Percentiles rank a stretch among this genome's conserved stretches.
These are phyloP conservation scores for Pelargonium cotyledonis DNA, from an alignment of 441 rosid genomes.

Conservation along the genomic window DNA sequence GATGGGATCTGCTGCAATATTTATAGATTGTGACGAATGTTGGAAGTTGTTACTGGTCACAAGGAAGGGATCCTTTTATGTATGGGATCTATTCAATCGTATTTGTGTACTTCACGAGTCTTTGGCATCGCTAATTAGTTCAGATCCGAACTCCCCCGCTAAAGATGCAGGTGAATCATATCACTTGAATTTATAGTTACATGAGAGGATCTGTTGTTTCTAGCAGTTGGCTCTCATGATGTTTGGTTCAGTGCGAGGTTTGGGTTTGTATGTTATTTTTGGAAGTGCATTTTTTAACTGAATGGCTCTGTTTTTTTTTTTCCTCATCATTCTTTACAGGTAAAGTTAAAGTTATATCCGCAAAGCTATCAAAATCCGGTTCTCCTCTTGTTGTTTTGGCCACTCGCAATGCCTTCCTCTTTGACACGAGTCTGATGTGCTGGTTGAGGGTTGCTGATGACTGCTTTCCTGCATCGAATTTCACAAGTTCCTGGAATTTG, in stretches of 20 bases:
- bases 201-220: conserved; percentile 1
- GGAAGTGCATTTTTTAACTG: neutral
- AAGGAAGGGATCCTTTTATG: conserved; percentile 65
- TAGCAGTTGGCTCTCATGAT: neutral
- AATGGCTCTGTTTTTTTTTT: neutral
- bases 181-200: conserved; percentile 6
- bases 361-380: conserved; percentile 82
- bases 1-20: conserved; percentile 90
- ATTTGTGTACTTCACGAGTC: conserved; percentile 74
- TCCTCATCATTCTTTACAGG: conserved; percentile 32
- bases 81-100: conserved; percentile 80
- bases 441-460: conserved; percentile 98
- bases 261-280: neutral
- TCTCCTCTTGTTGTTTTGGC: conserved; percentile 92
- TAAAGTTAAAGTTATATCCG: conserved; percentile 82
- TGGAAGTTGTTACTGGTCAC: conserved; percentile 88
- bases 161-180: conserved; percentile 34
- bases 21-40: conserved; percentile 82
- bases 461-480: conserved; percentile 96
- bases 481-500: conserved; percentile 83
- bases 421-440: conserved; percentile 79
- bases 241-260: neutral
- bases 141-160: conserved; percentile 45
- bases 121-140: conserved; percentile 57
- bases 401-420: conserved; percentile 88